Evolutionary conservation across 176 grass and related monocot genomes (phyloP).

Genomic region (Ampelocalamus luodianensis): DNA sequence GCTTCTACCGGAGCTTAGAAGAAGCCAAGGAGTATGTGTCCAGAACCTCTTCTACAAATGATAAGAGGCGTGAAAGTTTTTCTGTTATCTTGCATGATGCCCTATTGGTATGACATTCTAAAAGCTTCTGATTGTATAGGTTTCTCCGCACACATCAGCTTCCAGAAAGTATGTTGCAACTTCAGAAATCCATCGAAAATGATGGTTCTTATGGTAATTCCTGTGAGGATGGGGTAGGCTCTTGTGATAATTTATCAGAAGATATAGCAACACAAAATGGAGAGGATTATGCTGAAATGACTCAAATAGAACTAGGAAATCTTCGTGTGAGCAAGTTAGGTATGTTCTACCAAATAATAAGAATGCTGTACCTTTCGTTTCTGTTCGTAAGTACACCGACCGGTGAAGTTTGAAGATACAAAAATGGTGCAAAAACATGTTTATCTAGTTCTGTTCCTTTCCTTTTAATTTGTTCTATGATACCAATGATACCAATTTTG

Average conservation of each 20-base stretch:
- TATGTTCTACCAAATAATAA: conserved; percentile 46
- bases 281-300: conserved; percentile 58
- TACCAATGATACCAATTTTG: not conserved
- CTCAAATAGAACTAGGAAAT: conserved; percentile 80
- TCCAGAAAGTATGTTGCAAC: conserved; percentile 83
- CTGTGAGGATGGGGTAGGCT: conserved; percentile 51
- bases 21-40: conserved; percentile 89
- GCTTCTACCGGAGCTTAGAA: conserved; percentile 87
- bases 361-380: conserved; percentile 28
- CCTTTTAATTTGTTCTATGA: conserved; percentile 7
- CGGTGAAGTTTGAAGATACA: not conserved
- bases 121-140: conserved; percentile 53
- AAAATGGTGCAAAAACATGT: conserved; percentile 17
- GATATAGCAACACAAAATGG: conserved; percentile 50
- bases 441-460: not conserved
- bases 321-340: conserved; percentile 92
- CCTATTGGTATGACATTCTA: conserved; percentile 7
- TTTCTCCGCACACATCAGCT: conserved; percentile 84
- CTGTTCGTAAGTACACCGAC: not conserved
- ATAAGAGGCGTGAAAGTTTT: not conserved
- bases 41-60: conserved; percentile 12
- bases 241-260: conserved; percentile 69
- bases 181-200: conserved; percentile 62
- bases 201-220: conserved; percentile 58
- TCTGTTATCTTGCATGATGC: conserved; percentile 33